These are phyloP conservation scores for Aspergillus sp. DNA, from an alignment of 2,329 filamentous ascomycete species.

Conservation along the genomic window DNA sequence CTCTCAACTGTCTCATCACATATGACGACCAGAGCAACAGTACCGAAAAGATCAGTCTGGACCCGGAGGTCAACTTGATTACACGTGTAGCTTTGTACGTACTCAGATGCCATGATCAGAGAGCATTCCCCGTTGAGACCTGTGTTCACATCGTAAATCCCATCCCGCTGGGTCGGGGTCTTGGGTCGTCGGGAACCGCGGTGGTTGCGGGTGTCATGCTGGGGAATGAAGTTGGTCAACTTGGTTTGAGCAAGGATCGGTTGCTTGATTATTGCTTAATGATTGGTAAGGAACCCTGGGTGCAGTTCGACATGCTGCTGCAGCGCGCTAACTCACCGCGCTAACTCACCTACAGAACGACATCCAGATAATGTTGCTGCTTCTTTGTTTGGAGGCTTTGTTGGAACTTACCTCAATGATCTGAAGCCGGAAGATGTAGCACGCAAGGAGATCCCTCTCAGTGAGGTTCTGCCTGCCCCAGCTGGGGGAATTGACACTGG, in stretches of 20 bases:
- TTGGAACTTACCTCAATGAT: conserved; percentile 94
- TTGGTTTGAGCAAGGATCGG: conserved; percentile 74
- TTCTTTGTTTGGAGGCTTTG: conserved; percentile 91
- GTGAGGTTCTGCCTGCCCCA: conserved; percentile 86
- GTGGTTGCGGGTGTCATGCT: conserved; percentile 94
- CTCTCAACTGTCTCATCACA: conserved; percentile 73
- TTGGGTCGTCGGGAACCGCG: conserved; percentile 93
- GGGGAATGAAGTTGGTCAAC: conserved; percentile 80
- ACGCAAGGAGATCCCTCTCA: conserved; percentile 88
- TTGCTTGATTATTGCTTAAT: conserved; percentile 96
- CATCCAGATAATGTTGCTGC: conserved; percentile 95
- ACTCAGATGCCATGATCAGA: conserved; percentile 84
- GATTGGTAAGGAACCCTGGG: conserved; percentile 65
- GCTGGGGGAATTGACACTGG: conserved; percentile 92
- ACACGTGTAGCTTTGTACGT: conserved; percentile 94
- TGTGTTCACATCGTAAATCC: conserved; percentile 94
- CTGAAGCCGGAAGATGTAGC: conserved; percentile 85
- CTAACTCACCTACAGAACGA: conserved; percentile 52
- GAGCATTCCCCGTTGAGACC: conserved; percentile 79
- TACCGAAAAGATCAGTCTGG: conserved; percentile 71
- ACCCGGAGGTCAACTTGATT: conserved; percentile 86
- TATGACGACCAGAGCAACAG: conserved; percentile 82
- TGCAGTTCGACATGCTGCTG: conserved; percentile 1
- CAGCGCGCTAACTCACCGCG: not conserved
- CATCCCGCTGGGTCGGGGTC: conserved; percentile 85